Conservation (phyloP, 805 yeast species). For the Candida peoriensis region DNA sequence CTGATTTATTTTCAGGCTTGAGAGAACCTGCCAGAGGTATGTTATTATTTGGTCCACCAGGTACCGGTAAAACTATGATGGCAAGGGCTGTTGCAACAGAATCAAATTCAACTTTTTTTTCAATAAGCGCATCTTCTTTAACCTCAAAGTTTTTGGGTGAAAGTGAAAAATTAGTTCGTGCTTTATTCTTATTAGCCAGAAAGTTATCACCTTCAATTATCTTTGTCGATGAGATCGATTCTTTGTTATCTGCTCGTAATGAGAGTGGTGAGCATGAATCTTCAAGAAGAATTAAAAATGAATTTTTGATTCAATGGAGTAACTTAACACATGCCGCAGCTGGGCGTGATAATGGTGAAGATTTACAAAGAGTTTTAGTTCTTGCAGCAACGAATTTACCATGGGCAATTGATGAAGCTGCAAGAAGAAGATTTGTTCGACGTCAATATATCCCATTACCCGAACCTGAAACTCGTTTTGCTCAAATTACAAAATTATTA, state of each 20-base stretch:
- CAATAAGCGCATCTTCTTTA: conserved; percentile 85
- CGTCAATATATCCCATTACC: conserved; percentile 94
- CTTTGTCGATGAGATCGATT: conserved; percentile 94
- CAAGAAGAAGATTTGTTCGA: conserved; percentile 87
- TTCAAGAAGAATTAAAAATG: conserved; percentile 86
- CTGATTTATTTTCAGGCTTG: conserved; percentile 86
- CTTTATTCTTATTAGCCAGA: conserved; percentile 80
- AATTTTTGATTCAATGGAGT: conserved; percentile 93
- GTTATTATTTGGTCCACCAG: conserved; percentile 96
- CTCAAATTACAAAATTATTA: conserved; percentile 67
- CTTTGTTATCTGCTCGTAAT: conserved; percentile 75
- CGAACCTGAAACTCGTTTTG: conserved; percentile 72
- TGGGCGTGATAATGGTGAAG: conserved; percentile 35
- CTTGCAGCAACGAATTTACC: conserved; percentile 95
- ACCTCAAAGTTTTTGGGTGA: conserved; percentile 82
- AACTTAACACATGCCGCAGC: conserved; percentile 87
- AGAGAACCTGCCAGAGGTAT: conserved; percentile 96
- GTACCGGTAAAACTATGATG: conserved; percentile 97
- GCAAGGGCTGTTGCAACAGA: conserved; percentile 98
- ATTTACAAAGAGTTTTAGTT: conserved; percentile 62
- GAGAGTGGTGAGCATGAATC: conserved; percentile 81
- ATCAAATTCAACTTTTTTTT: conserved; percentile 87
- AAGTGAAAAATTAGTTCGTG: conserved; percentile 87
- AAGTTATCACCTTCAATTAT: conserved; percentile 90
- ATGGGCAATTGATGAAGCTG: conserved; percentile 98